A percentile compares a stretch with the other conserved stretches of the same genome.
Evolutionary conservation across 2,329 filamentous ascomycete genomes (phyloP).

Genomic region (Juglanconis sp.): DNA sequence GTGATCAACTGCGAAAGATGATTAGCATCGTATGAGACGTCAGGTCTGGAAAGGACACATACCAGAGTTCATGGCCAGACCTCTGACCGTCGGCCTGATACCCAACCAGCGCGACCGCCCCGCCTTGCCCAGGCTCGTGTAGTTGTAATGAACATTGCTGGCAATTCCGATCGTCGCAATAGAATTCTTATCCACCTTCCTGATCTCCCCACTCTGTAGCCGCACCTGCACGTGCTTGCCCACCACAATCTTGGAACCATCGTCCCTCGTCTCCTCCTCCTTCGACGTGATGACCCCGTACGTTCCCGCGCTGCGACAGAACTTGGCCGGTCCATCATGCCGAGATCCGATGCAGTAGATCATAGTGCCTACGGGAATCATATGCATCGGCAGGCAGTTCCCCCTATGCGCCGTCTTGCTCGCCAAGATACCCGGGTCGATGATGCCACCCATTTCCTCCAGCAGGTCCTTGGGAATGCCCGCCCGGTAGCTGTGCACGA

Average conservation of each 20-base stretch:
- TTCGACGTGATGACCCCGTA: slow-evolving; percentile 87
- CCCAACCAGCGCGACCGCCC: slow-evolving; percentile 91
- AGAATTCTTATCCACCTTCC: slow-evolving; percentile 84
- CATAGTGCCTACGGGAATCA: slow-evolving; percentile 92
- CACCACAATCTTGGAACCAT: slow-evolving; percentile 59
- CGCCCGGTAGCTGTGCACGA: slow-evolving; percentile 84
- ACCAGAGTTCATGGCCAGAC: slow-evolving; percentile 98
- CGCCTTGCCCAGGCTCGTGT: slow-evolving; percentile 89
- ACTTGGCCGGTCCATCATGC: slow-evolving; percentile 72
- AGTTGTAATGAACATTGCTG: slow-evolving; percentile 90
- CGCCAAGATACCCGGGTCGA: slow-evolving; percentile 94
- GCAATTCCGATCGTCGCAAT: slow-evolving; percentile 92
- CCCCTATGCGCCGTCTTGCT: slow-evolving; percentile 91
- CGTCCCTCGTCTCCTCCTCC: slow-evolving; percentile 67
- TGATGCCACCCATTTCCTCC: slow-evolving; percentile 84
- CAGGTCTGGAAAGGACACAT: slow-evolving; percentile 29
- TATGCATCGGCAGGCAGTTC: slow-evolving; percentile 91
- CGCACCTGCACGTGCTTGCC: slow-evolving; percentile 79
- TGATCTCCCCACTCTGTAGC: slow-evolving; percentile 88
- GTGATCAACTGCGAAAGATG: slow-evolving; percentile 67
- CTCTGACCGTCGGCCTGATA: slow-evolving; percentile 90
- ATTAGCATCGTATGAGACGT: slow-evolving; percentile 8
- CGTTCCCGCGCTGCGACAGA: slow-evolving; percentile 93
- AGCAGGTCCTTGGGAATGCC: slow-evolving; percentile 87
- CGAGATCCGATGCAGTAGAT: slow-evolving; percentile 86